phyloP scores from a whole-genome alignment of 208 protist genomes.

The Acanthamoeba lenticulata region DNA sequence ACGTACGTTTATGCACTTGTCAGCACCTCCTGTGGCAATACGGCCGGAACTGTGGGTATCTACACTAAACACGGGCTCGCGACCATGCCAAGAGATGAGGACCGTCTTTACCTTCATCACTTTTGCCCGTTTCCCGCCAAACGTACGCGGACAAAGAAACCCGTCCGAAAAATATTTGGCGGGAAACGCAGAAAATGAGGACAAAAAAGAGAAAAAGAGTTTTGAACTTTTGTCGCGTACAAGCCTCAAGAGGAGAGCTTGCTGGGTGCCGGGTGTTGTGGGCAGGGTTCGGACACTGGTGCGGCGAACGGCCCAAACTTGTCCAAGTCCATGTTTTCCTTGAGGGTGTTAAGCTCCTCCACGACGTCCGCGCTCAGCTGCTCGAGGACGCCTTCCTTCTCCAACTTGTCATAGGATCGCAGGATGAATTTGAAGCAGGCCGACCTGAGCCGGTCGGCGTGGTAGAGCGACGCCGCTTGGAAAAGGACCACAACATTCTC shows the following conservation, averaged over 20 bases:
- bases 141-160: constrained; percentile 84
- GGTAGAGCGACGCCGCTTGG: constrained; percentile 45
- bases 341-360: constrained; percentile 18
- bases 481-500: constrained; percentile 60
- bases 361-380: constrained; percentile 43
- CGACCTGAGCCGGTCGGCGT: not conserved
- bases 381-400: constrained; percentile 16
- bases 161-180: too few species aligned
- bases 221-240: too few species aligned
- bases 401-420: constrained; percentile 41
- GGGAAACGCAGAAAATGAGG: not conserved
- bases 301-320: not conserved
- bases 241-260: too few species aligned
- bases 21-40: constrained; percentile 25
- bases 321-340: constrained; percentile 27
- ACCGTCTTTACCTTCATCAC: constrained; percentile 52
- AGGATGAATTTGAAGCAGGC: constrained; percentile 30
- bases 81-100: constrained; percentile 22
- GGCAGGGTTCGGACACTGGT: too few species aligned
- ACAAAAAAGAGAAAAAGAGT: not conserved
- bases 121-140: constrained; percentile 74
- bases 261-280: too few species aligned
- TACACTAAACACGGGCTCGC: constrained; percentile 9
- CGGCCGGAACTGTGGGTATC: constrained; percentile 26
- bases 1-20: constrained; percentile 42